Evolutionary conservation across 1,139 yeast genomes (phyloP).

Genomic region (Debaryomyces psychrophilus): DNA sequence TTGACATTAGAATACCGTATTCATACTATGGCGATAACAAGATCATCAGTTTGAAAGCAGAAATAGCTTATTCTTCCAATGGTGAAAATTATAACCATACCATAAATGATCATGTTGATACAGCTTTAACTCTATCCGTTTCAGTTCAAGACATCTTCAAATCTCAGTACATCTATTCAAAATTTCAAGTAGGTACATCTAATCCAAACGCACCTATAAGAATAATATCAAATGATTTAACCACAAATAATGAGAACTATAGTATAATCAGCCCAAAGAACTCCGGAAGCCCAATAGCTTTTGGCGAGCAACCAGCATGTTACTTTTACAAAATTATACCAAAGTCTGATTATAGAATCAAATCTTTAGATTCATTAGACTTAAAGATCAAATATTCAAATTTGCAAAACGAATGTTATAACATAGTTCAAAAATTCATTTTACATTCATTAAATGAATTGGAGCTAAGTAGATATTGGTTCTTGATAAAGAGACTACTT

Average conservation of each 20-base stretch:
- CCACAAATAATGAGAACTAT: constrained; percentile 40
- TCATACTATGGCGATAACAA: constrained; percentile 32
- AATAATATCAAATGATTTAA: constrained; percentile 47
- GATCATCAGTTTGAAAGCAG: constrained; percentile 30
- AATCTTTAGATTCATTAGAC: constrained; percentile 39
- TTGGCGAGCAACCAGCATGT: constrained; percentile 70
- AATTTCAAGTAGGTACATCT: constrained; percentile 68
- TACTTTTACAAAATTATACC: constrained; percentile 57
- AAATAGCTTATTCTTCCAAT: constrained; percentile 31
- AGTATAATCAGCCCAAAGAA: constrained; percentile 32
- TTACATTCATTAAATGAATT: constrained; percentile 15
- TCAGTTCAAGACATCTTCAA: constrained; percentile 78
- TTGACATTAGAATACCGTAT: constrained; percentile 27
- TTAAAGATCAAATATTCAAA: constrained; percentile 50
- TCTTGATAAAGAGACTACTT: constrained; percentile 29
- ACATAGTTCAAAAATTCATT: constrained; percentile 17
- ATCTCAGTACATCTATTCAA: constrained; percentile 57
- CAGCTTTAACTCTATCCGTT: constrained; percentile 61
- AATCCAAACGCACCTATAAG: constrained; percentile 56
- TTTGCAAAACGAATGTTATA: constrained; percentile 46
- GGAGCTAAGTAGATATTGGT: constrained; percentile 24
- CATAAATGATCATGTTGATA: constrained; percentile 43
- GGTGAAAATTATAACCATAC: constrained; percentile 27
- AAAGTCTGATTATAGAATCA: constrained; percentile 20
- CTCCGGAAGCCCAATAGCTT: constrained; percentile 43